These are phyloP conservation scores for Cynanchum wilfordii DNA, from an alignment of 257 asterid species.

Conservation along the genomic window DNA sequence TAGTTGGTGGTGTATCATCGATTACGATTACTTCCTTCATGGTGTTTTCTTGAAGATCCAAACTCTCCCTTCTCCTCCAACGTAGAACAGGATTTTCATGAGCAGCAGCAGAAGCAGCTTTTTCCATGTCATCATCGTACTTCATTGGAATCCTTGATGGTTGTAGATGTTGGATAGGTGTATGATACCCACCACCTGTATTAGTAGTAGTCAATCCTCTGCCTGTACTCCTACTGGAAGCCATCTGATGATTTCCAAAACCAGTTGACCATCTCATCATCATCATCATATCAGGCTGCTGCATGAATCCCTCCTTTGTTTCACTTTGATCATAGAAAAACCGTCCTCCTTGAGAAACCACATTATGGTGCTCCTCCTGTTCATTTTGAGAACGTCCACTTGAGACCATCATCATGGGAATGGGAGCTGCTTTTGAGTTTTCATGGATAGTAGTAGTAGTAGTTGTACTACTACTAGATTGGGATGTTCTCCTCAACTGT, in stretches of 20 bases:
- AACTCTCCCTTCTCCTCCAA: conserved; percentile 1
- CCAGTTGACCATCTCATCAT: conserved; percentile 27
- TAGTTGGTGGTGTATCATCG: conserved; percentile 40
- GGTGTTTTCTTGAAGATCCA: conserved; percentile 24
- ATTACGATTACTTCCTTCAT: conserved; percentile 39
- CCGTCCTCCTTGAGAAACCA: conserved; percentile 27
- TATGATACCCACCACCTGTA: conserved; percentile 21
- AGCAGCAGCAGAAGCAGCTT: not conserved
- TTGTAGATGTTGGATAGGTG: conserved; percentile 25
- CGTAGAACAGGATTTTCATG: conserved; percentile 18
- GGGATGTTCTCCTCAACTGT: conserved; percentile 20
- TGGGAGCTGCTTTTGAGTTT: conserved; percentile 14
- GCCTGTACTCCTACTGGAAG: conserved; percentile 14
- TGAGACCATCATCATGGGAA: conserved; percentile 6
- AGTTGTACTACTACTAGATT: conserved; percentile 17
- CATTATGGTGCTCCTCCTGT: conserved; percentile 22
- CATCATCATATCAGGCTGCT: conserved; percentile 22
- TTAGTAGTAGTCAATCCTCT: conserved; percentile 2
- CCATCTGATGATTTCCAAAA: conserved; percentile 17
- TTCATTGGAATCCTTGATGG: conserved; percentile 18
- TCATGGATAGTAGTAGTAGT: conserved; percentile 11
- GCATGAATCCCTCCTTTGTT: conserved; percentile 22
- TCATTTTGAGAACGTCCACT: conserved; percentile 20
- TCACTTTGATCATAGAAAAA: conserved; percentile 15
- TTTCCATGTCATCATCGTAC: conserved; percentile 21